These are phyloP conservation scores for Capsicum rhomboideum DNA, from an alignment of 257 asterid species.

Conservation along the genomic window DNA sequence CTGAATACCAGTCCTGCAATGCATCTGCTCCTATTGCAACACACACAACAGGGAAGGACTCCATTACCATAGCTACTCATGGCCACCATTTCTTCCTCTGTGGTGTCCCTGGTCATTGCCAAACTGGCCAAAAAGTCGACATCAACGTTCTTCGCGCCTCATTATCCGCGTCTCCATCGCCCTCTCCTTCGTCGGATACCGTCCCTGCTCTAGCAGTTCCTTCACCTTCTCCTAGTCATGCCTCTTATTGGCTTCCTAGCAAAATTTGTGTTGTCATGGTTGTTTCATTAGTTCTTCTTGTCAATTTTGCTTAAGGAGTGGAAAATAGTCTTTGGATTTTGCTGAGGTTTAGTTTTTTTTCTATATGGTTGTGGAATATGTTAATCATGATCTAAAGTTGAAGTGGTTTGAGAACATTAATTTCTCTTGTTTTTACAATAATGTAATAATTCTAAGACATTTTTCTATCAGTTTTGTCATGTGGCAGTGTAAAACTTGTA, in stretches of 20 bases:
- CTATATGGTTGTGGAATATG: conserved; percentile 13
- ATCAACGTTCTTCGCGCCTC: conserved; percentile 48
- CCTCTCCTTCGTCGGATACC: conserved; percentile 25
- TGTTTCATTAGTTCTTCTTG: conserved; percentile 10
- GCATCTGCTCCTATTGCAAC: conserved; percentile 66
- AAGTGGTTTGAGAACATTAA: neutral
- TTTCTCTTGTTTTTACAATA: neutral
- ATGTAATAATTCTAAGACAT: conserved; percentile 19
- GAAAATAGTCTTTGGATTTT: neutral
- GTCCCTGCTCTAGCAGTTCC: conserved; percentile 31
- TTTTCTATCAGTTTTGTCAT: conserved; percentile 26
- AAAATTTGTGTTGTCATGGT: conserved; percentile 6
- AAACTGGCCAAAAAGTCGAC: conserved; percentile 75
- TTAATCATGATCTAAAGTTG: conserved; percentile 9
- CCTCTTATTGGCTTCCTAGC: conserved; percentile 7
- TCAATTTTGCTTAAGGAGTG: neutral
- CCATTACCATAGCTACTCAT: conserved; percentile 40
- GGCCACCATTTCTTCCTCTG: conserved; percentile 84
- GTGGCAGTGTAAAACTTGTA: neutral
- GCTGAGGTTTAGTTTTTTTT: neutral
- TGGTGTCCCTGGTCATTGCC: conserved; percentile 83
- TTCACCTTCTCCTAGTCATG: conserved; percentile 47
- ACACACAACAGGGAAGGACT: conserved; percentile 73
- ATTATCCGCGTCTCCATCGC: conserved; percentile 21
- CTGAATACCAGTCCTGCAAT: conserved; percentile 52